Conservation (phyloP, 257 asterid genomes). For the Ilex aquifolium region DNA sequence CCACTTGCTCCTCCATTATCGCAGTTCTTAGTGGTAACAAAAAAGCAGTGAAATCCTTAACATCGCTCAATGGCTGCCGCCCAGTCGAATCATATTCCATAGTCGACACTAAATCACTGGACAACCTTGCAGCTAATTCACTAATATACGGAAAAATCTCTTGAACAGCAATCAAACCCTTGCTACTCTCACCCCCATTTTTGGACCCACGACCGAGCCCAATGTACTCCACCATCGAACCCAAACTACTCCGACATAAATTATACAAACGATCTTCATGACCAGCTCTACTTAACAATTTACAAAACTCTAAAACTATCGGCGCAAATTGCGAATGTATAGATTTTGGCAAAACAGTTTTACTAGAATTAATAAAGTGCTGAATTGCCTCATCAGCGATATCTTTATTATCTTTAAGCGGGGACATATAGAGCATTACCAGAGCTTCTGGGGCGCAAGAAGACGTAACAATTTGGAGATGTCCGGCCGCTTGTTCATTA, state of each 20-base stretch:
- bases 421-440: constrained; percentile 68
- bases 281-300: constrained; percentile 44
- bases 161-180: constrained; percentile 24
- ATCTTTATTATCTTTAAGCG: constrained; percentile 32
- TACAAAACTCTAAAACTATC: constrained; percentile 60
- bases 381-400: constrained; percentile 55
- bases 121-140: constrained; percentile 52
- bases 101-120: constrained; percentile 29
- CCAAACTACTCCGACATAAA: constrained; percentile 53
- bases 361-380: constrained; percentile 40
- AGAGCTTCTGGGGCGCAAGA: constrained; percentile 64
- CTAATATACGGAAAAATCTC: constrained; percentile 60
- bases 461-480: constrained; percentile 54
- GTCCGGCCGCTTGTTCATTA: constrained; percentile 27
- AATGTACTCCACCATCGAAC: constrained; percentile 29
- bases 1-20: constrained; percentile 20
- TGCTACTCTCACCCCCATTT: constrained; percentile 11
- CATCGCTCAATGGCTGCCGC: constrained; percentile 36
- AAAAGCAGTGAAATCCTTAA: constrained; percentile 55
- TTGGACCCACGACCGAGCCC: constrained; percentile 9
- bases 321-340: constrained; percentile 33
- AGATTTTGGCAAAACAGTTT: constrained; percentile 27
- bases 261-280: constrained; percentile 42
- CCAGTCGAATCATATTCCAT: constrained; percentile 15
- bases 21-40: constrained; percentile 31